Evolutionary conservation across 495 filamentous ascomycete species (phyloP), one percentile per base, ranked within the genome.

Genomic region (Apiosordaria backusii): DNA sequence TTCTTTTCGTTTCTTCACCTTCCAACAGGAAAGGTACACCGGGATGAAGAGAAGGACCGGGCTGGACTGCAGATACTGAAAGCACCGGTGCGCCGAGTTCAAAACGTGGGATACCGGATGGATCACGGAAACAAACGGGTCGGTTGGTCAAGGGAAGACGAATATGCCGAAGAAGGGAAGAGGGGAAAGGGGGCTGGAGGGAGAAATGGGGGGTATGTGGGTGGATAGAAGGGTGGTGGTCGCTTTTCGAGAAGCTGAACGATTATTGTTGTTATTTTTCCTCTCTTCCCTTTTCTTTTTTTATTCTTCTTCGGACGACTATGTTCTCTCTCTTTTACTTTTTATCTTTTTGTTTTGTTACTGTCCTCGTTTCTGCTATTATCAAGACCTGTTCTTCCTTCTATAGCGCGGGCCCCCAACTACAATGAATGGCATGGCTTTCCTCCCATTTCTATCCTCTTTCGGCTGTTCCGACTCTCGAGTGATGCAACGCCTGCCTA

Each of bases 351-450:
- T 61, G 25, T 50, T 50, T 21, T 35, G 19, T 54, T 35, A 19
- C 52, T 25, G 3, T 18, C 55, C 21, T 50, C 45, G 60, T 15
- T 62, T 26, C 27, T 40, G 26, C 23, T 50, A 57, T 63, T 57
- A 50, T 40, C 60, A 35, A 50, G 59, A 21, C 53, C 26, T 45
- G 26, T 64, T 65, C 15, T 55, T 57, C 52, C 35, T 64, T 67
- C 58, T 65, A 66, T 67, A 67, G 68, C 57, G 67, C 7, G 45
- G 25, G 55, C 54, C 10, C 35, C 35, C 16, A n/a, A 45, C 35
- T 45, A 13, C 66, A 65, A 61, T 65, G 59, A 65, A 62, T 68
- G 57, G 62, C 58, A 64, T 62, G 21, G 19, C 40, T 52, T 27
- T 27, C 2, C 25, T 24, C 19, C 22, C 23, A 26, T 27, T 24